Percentiles rank a stretch among this genome's conserved stretches.
Evolutionary conservation across 1,284 basidiomycete species (phyloP).

Genomic region (Cystobasidiaceae sp.): DNA sequence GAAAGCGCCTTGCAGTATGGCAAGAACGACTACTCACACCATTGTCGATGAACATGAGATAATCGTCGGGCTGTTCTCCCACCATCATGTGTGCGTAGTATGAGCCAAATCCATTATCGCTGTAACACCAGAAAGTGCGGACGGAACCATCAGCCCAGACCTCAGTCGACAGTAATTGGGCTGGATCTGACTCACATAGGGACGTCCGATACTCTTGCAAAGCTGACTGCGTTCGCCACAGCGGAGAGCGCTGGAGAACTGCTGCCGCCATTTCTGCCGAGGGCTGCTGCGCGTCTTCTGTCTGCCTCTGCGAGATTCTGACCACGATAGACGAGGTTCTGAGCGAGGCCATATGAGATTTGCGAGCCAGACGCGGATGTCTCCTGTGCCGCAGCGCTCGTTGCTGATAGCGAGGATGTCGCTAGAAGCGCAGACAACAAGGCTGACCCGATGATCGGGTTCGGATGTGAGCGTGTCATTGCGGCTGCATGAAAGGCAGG

Average conservation of each 20-base stretch:
- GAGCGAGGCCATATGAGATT: neutral
- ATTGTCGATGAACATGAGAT: constrained; percentile 23
- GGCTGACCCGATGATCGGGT: neutral
- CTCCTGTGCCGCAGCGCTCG: neutral
- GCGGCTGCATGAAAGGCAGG: neutral
- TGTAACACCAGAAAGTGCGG: neutral
- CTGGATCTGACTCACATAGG: neutral
- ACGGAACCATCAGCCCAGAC: too few species aligned
- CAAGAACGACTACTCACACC: constrained; percentile 1
- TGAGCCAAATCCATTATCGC: constrained; percentile 24
- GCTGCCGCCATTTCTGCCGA: constrained; percentile 4
- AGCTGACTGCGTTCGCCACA: constrained; percentile 20
- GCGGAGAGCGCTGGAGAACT: neutral
- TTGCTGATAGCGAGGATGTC: constrained; percentile 2
- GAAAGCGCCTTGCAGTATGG: neutral
- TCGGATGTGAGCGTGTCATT: neutral
- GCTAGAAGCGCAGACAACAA: constrained; percentile 2
- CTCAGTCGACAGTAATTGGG: too few species aligned
- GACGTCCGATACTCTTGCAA: neutral
- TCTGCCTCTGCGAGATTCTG: constrained; percentile 11
- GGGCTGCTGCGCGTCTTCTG: constrained; percentile 1
- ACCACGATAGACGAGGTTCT: constrained; percentile 6
- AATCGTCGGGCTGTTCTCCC: constrained; percentile 10
- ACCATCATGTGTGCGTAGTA: constrained; percentile 16
- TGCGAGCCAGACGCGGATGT: neutral